A percentile compares a stretch with the other conserved stretches of the same genome.
Evolutionary conservation across 192 early-diverging fungal genomes (phyloP).

Genomic region (Chytriomyces sp.): DNA sequence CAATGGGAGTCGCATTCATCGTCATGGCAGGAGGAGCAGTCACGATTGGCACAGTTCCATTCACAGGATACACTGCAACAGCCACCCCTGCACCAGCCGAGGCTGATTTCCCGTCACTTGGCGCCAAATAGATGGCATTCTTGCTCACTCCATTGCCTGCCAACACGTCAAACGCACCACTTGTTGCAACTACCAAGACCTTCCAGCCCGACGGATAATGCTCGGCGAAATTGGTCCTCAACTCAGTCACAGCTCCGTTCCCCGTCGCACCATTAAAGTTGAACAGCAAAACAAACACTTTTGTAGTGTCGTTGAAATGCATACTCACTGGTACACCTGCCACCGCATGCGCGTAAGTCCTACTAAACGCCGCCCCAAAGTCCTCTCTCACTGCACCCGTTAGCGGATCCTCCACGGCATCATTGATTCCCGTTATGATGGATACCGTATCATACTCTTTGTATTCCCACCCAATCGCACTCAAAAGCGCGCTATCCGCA

Average conservation of each 20-base stretch:
- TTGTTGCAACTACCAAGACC: neutral
- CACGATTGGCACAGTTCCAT: neutral
- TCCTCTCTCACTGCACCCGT: slow-evolving; percentile 4
- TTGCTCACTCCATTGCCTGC: neutral
- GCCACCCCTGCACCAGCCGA: neutral
- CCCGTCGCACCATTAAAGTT: slow-evolving; percentile 6
- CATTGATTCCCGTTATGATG: slow-evolving; percentile 11
- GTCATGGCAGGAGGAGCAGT: neutral
- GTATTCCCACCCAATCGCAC: slow-evolving; percentile 30
- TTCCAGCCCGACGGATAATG: slow-evolving; percentile 16
- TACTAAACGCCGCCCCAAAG: slow-evolving; percentile 9
- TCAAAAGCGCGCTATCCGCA: slow-evolving; percentile 5
- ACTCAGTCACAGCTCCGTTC: slow-evolving; percentile 1
- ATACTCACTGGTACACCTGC: slow-evolving; percentile 13
- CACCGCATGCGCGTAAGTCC: slow-evolving; percentile 30
- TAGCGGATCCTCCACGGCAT: slow-evolving; percentile 14
- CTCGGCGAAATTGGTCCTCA: slow-evolving; percentile 5
- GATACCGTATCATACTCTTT: slow-evolving; percentile 12
- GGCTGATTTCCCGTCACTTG: neutral
- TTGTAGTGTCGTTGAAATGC: neutral
- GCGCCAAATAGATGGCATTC: neutral
- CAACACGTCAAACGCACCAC: neutral
- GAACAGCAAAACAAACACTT: slow-evolving; percentile 5
- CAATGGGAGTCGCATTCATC: too few species aligned
- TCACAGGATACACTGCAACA: neutral